phyloP scores from a whole-genome alignment of 306 rosid genomes.

The Potentilla sterilis region DNA sequence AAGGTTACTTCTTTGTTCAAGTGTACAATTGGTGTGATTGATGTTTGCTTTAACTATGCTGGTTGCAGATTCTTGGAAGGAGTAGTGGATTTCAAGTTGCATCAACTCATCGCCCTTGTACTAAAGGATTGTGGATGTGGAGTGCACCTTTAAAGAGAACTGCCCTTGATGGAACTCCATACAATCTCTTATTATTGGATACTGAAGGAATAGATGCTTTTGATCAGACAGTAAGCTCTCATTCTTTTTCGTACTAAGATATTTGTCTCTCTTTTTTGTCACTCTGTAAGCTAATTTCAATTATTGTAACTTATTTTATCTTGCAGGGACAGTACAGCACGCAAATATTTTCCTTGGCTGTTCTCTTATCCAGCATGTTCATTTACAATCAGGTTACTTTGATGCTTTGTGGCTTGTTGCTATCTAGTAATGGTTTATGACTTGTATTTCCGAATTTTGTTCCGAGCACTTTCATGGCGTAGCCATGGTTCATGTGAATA shows the following conservation, averaged over 20 bases:
- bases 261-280: not conserved
- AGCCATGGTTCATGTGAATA: slow-evolving; percentile 4
- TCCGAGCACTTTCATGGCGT: not conserved
- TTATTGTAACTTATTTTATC: not conserved
- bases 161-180: slow-evolving; percentile 92
- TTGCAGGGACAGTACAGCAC: slow-evolving; percentile 92
- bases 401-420: slow-evolving; percentile 16
- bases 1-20: not conserved
- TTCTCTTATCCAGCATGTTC: slow-evolving; percentile 93
- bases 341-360: slow-evolving; percentile 90
- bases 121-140: slow-evolving; percentile 99
- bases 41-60: not conserved
- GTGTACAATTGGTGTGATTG: not conserved
- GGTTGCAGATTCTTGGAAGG: slow-evolving; percentile 79
- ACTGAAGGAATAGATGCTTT: slow-evolving; percentile 97
- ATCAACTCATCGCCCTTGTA: slow-evolving; percentile 88
- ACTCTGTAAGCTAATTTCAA: not conserved
- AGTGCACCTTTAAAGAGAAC: slow-evolving; percentile 85
- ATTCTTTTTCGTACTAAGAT: not conserved
- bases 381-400: slow-evolving; percentile 79
- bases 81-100: slow-evolving; percentile 94
- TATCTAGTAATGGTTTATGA: not conserved
- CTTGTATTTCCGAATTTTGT: not conserved
- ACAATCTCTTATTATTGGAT: slow-evolving; percentile 73
- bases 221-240: slow-evolving; percentile 81